A percentile compares a stretch with the other conserved stretches of the same genome.
Evolutionary conservation across 805 yeast species (phyloP).

Genomic region (Wickerhamomyces silvicola): DNA sequence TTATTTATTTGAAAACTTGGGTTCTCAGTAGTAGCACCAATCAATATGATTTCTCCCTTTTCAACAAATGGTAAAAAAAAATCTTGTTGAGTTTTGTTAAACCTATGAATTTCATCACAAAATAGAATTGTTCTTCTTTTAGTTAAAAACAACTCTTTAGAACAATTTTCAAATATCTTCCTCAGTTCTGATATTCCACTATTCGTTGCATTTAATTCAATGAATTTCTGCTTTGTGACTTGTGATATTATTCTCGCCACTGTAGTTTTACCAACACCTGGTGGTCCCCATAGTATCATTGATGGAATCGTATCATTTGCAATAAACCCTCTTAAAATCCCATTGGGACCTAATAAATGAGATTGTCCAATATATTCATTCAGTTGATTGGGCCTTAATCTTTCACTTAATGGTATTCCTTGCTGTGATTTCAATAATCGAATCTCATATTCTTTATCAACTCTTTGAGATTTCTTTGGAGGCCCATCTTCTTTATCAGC

Average conservation of each 20-base stretch:
- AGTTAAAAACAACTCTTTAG: conserved; percentile 32
- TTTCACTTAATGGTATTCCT: conserved; percentile 58
- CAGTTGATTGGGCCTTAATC: conserved; percentile 69
- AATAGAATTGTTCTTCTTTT: conserved; percentile 63
- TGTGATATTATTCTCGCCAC: conserved; percentile 50
- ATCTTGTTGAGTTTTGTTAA: conserved; percentile 84
- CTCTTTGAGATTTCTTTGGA: conserved; percentile 1
- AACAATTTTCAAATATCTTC: conserved; percentile 42
- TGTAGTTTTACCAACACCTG: conserved; percentile 90
- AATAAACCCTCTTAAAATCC: conserved; percentile 61
- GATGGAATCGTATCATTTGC: conserved; percentile 66
- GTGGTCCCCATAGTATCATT: conserved; percentile 89
- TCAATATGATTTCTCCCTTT: conserved; percentile 68
- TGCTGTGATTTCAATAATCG: conserved; percentile 10
- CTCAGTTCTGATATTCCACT: conserved; percentile 62
- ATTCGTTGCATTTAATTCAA: conserved; percentile 82
- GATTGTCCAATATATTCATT: conserved; percentile 79
- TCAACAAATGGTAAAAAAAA: conserved; percentile 79
- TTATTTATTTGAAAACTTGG: conserved; percentile 77
- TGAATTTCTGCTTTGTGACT: conserved; percentile 38
- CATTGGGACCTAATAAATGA: conserved; percentile 61
- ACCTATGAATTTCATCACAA: conserved; percentile 90
- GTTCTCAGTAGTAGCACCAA: conserved; percentile 98
- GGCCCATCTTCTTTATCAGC: conserved; percentile 1
- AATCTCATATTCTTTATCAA: conserved; percentile 11